phyloP scores from a whole-genome alignment of 495 filamentous ascomycete species.

The Aspergillus homomorphus region DNA sequence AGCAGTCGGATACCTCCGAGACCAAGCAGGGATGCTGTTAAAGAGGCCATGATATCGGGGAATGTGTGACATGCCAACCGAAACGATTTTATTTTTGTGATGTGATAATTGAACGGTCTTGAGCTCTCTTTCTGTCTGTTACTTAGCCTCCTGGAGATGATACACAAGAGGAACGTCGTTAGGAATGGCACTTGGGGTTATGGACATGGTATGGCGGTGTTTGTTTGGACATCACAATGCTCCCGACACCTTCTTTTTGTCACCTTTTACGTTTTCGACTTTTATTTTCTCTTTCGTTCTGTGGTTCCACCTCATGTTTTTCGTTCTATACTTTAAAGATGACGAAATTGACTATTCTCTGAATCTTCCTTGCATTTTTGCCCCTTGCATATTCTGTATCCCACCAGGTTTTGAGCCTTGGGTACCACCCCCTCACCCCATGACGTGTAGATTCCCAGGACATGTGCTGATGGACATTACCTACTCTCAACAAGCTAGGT shows the following conservation, averaged over 20 bases:
- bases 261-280: slow-evolving; percentile 11
- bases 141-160: slow-evolving; percentile 39
- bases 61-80: slow-evolving; percentile 30
- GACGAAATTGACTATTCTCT: slow-evolving; percentile 32
- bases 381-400: slow-evolving; percentile 17
- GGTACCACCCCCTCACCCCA: slow-evolving; percentile 1
- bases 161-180: slow-evolving; percentile 41
- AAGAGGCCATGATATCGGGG: slow-evolving; percentile 19
- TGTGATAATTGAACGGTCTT: slow-evolving; percentile 42
- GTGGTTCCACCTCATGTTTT: slow-evolving; percentile 14
- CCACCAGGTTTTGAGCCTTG: neutral
- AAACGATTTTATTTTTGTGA: slow-evolving; percentile 45
- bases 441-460: neutral
- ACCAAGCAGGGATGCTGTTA: slow-evolving; percentile 89
- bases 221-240: slow-evolving; percentile 27
- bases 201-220: slow-evolving; percentile 25
- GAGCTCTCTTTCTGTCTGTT: slow-evolving; percentile 41
- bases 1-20: slow-evolving; percentile 71
- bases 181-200: slow-evolving; percentile 29
- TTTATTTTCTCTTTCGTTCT: slow-evolving; percentile 19
- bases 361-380: slow-evolving; percentile 17
- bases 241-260: slow-evolving; percentile 20
- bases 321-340: slow-evolving; percentile 17
- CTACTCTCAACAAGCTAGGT: too few relatives aligned
- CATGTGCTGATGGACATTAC: neutral